Evolutionary conservation across 768 basidiomycete species (phyloP).

Genomic region (Rhodotorula babjevae): DNA sequence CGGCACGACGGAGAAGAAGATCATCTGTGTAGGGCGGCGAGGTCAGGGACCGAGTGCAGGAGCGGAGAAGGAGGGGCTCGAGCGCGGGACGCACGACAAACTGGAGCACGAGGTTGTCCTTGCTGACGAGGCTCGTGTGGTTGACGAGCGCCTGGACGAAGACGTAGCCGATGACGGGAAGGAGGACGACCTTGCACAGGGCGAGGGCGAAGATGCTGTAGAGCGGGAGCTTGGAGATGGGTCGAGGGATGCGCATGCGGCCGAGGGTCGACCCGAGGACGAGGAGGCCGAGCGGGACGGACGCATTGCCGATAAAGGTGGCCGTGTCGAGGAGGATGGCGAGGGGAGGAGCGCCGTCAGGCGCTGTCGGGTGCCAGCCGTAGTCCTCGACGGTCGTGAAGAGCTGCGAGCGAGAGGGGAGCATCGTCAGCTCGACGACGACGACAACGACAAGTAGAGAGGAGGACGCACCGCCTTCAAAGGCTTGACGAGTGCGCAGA

Average conservation of each 20-base stretch:
- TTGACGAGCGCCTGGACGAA: constrained; percentile 56
- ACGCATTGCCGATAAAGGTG: constrained; percentile 59
- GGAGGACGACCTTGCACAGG: constrained; percentile 56
- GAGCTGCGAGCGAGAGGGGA: not conserved
- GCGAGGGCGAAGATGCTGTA: constrained; percentile 59
- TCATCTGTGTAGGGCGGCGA: not conserved
- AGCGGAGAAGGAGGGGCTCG: too few relatives aligned
- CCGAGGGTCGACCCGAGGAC: constrained; percentile 63
- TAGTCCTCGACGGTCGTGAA: constrained; percentile 2
- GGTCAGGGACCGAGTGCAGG: too few relatives aligned
- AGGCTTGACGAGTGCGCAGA: constrained; percentile 57
- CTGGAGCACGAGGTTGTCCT: constrained; percentile 59
- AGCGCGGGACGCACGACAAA: constrained; percentile 55
- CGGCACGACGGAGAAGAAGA: constrained; percentile 12
- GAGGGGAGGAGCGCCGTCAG: constrained; percentile 65
- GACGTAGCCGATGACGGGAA: constrained; percentile 61
- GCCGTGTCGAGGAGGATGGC: constrained; percentile 58
- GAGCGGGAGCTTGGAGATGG: constrained; percentile 48
- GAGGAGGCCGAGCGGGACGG: constrained; percentile 62
- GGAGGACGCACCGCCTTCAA: constrained; percentile 43
- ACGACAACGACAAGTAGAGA: accelerated
- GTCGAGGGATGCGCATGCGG: constrained; percentile 16
- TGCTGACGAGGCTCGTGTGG: constrained; percentile 51
- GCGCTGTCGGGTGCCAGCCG: constrained; percentile 50
- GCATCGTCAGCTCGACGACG: too few relatives aligned